Percentiles rank a stretch among this genome's conserved stretches.
These are phyloP conservation scores for Annulohypoxylon maeteangense DNA, from an alignment of 495 filamentous ascomycete species.

Conservation along the genomic window DNA sequence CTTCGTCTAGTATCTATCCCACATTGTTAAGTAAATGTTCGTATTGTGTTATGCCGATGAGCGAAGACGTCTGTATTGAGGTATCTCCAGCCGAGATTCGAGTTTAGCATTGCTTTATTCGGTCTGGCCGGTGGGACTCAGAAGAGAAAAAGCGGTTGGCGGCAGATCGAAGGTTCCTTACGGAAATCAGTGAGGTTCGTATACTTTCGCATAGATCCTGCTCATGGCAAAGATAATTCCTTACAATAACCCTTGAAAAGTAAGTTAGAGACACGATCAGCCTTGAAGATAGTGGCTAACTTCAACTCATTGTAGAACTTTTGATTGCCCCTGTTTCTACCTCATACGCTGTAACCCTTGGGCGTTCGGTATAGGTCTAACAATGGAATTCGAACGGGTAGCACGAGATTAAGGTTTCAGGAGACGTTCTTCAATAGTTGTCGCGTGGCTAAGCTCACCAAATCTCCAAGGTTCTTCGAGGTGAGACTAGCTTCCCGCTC, in stretches of 20 bases:
- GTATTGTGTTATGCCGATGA: background rate
- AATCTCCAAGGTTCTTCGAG: background rate
- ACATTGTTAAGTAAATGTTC: background rate
- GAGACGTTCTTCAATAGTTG: constrained; percentile 3
- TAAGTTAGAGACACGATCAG: background rate
- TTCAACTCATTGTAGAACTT: background rate
- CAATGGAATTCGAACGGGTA: constrained; percentile 14
- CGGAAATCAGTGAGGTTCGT: background rate
- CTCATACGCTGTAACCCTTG: background rate
- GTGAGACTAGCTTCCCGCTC: constrained; percentile 27
- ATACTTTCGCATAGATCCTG: background rate
- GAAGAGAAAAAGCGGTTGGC: background rate
- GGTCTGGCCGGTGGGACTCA: background rate
- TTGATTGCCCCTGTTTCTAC: background rate
- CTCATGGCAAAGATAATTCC: background rate
- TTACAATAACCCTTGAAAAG: background rate
- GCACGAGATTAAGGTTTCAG: constrained; percentile 32
- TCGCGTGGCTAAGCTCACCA: constrained; percentile 16
- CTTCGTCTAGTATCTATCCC: background rate
- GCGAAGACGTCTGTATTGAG: background rate
- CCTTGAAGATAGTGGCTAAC: background rate
- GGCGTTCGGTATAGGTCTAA: background rate
- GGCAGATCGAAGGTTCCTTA: constrained; percentile 13
- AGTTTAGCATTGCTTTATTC: constrained; percentile 1
- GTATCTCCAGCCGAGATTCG: background rate